A percentile compares a stretch with the other conserved stretches of the same genome.
phyloP scores from a whole-genome alignment of 768 basidiomycete species.

The Mrakia blollopis region DNA sequence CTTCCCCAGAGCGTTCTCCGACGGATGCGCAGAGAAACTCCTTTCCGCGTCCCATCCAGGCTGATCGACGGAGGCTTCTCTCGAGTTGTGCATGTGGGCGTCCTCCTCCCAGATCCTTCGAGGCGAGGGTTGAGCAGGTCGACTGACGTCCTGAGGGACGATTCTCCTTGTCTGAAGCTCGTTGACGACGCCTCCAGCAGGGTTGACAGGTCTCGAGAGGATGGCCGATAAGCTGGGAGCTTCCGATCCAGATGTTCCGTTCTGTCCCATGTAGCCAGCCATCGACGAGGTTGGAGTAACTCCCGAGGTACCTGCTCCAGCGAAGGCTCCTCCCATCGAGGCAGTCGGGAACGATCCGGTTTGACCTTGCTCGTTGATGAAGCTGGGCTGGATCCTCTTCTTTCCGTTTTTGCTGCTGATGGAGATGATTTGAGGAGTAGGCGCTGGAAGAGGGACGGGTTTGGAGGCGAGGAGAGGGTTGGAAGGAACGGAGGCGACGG shows the following conservation, averaged over 20 bases:
- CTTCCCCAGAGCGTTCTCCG: conserved; percentile 16
- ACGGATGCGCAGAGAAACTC: neutral
- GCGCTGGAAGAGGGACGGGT: conserved; percentile 20
- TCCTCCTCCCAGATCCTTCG: conserved; percentile 19
- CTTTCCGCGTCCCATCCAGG: conserved; percentile 4
- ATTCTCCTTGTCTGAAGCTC: conserved; percentile 1
- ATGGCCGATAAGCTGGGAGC: neutral
- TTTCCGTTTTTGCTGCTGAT: conserved; percentile 49
- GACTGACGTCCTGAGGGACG: neutral
- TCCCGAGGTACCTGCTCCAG: neutral
- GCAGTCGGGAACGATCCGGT: conserved; percentile 17
- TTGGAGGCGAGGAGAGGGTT: conserved; percentile 8
- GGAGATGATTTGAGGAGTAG: conserved; percentile 37
- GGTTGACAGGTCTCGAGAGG: neutral
- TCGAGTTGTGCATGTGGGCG: neutral
- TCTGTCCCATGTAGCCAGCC: neutral
- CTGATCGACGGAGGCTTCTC: neutral
- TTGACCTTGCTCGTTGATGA: conserved; percentile 34
- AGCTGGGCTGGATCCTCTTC: conserved; percentile 57
- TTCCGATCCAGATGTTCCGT: neutral
- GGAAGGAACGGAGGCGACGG: neutral
- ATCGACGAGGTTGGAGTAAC: neutral
- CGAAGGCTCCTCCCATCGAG: neutral
- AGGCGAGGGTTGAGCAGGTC: neutral
- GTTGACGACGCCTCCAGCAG: neutral